Conservation (phyloP, 2,329 filamentous ascomycete species). For the Penicillium sp. region DNA sequence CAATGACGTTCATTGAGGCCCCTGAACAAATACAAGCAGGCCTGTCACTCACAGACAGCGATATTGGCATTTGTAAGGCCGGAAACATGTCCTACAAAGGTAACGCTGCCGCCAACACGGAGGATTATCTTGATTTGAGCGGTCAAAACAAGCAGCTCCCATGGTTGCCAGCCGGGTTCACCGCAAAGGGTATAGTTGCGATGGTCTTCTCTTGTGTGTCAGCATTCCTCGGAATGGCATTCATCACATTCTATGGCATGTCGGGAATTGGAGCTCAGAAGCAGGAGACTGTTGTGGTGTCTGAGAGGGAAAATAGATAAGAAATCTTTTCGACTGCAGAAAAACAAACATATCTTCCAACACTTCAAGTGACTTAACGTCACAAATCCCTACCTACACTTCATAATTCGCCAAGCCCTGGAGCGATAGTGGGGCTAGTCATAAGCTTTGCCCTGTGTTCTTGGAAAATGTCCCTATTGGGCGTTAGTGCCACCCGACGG, state of each 20-base stretch:
- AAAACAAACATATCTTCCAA: too few species aligned
- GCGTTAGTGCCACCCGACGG: too few species aligned
- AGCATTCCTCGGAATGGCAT: constrained; percentile 67
- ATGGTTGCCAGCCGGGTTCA: constrained; percentile 68
- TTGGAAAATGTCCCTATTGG: too few species aligned
- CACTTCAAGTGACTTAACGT: too few species aligned
- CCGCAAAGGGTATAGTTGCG: constrained; percentile 68
- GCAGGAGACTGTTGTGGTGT: not conserved
- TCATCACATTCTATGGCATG: constrained; percentile 63
- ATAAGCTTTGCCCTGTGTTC: too few species aligned
- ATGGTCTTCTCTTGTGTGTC: constrained; percentile 70
- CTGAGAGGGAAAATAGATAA: not conserved
- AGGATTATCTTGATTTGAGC: constrained; percentile 62
- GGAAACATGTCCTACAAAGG: constrained; percentile 57
- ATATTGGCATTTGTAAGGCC: constrained; percentile 33
- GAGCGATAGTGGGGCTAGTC: too few species aligned
- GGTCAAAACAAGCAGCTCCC: constrained; percentile 60
- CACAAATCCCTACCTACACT: too few species aligned
- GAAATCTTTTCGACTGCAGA: too few species aligned
- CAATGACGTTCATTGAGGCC: constrained; percentile 11
- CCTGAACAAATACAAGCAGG: not conserved
- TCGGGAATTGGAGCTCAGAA: not conserved
- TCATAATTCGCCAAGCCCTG: too few species aligned
- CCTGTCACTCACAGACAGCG: not conserved
- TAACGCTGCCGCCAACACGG: constrained; percentile 73